Evolutionary conservation across 2,329 filamentous ascomycete species (phyloP), one percentile per base, ranked within the genome.

Genomic region (Lasiodiplodia gonubiensis): DNA sequence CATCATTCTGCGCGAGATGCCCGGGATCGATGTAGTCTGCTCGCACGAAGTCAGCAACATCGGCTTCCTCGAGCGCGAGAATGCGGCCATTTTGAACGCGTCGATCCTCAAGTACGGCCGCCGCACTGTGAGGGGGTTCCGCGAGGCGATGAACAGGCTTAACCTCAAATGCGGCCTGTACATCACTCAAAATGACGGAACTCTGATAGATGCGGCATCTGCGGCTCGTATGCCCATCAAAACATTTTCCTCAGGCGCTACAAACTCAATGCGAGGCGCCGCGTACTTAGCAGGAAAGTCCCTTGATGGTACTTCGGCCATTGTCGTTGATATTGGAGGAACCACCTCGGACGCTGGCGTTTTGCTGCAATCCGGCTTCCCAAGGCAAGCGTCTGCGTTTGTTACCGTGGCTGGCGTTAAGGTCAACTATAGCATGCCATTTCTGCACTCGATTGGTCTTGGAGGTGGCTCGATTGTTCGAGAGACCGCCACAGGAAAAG

Each of bases 321-420:
- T 70, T 42, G 88, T 90, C 0, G 85, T 90, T 2, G 89, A 91
- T 71, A 86, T 91, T 64, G 89, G 89, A 0, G 88, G 89, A 2
- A 91, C 89, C 0, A 90, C 88, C 0, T 86, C 87, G 0, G 89
- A 90, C 70, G 86, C 89, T 12, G 88, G 89, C 0, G 75, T 89
- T 0, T 75, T 91, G 3, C 81, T 88, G 7, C 81, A 84, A 0
- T 89, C 85, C 59, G 88, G 89, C 0, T 88, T 90, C 60, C 89
- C 89, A 0, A 81, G 88, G 37, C 86, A 89, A 73, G 84, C 86
- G 60, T 85, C 87, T 5, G 86, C 87, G 0, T 90, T 88, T 69
- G 88, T 85, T 39, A 84, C 89, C 37, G 79, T 90, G 2, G 86
- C 85, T 0, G 89, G 88, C 0, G 86, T 91, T 1, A 82, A 87